Conservation (phyloP, 768 basidiomycete genomes). For the Calocybe indica region DNA sequence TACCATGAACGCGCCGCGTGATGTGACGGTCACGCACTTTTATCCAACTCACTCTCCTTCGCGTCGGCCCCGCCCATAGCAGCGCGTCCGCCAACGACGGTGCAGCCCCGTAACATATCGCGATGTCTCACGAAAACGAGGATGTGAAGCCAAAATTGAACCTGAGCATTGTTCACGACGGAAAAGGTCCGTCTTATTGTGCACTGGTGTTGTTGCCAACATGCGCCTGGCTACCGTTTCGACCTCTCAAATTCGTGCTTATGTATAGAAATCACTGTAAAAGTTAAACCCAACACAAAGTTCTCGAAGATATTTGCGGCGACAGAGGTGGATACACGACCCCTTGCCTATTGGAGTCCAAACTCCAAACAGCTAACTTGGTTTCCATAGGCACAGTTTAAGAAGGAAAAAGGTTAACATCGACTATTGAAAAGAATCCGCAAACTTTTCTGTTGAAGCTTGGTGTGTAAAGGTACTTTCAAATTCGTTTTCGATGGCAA, state of each 20-base stretch:
- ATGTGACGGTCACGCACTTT: not conserved
- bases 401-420: constrained; percentile 43
- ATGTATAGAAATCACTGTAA: constrained; percentile 50
- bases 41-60: too few species aligned
- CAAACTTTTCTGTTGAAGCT: not conserved
- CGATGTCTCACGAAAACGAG: constrained; percentile 44
- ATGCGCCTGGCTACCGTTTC: not conserved
- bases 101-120: too few species aligned
- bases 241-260: not conserved
- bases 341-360: not conserved
- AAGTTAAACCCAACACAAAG: constrained; percentile 52
- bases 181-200: constrained; percentile 32
- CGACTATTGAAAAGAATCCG: not conserved
- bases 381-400: constrained; percentile 43
- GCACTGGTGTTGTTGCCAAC: not conserved
- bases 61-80: too few species aligned
- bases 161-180: constrained; percentile 51
- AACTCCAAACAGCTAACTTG: not conserved
- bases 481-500: constrained; percentile 52
- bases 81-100: too few species aligned
- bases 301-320: constrained; percentile 62
- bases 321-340: constrained; percentile 41
- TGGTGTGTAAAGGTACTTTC: constrained; percentile 40
- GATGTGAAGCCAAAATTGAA: constrained; percentile 72
- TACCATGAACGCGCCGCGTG: not conserved